phyloP scores from a whole-genome alignment of 345 rosid species.

The Populus euphratica region DNA sequence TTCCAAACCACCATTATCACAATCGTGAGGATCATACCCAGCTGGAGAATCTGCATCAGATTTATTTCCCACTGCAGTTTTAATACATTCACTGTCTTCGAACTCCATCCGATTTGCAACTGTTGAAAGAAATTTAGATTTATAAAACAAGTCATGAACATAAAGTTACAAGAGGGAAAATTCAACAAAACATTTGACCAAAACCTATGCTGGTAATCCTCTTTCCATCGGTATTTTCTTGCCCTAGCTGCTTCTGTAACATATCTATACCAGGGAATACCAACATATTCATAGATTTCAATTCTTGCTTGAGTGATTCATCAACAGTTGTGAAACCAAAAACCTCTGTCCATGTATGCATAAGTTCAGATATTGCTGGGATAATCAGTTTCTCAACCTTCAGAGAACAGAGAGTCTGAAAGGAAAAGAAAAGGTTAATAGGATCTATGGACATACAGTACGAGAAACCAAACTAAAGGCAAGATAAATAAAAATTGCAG shows the following conservation, averaged over 20 bases:
- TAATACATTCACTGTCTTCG: constrained; percentile 5
- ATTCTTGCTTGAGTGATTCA: constrained; percentile 23
- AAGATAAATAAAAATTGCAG: background rate
- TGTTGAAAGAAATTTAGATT: constrained; percentile 7
- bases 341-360: constrained; percentile 31
- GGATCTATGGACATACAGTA: background rate
- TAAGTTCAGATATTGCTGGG: constrained; percentile 32
- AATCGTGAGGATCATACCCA: constrained; percentile 22
- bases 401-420: constrained; percentile 23
- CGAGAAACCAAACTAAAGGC: background rate
- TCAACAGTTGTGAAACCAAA: constrained; percentile 28
- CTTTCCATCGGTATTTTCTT: constrained; percentile 29
- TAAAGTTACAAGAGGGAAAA: background rate
- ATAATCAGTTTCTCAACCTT: constrained; percentile 32
- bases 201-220: constrained; percentile 32
- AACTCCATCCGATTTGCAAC: constrained; percentile 19
- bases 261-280: constrained; percentile 36
- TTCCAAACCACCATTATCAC: constrained; percentile 24
- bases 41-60: constrained; percentile 34
- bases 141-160: background rate
- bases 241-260: constrained; percentile 28
- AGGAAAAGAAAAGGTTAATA: constrained; percentile 5
- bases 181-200: background rate
- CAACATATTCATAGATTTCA: constrained; percentile 28
- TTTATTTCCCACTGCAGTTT: constrained; percentile 26